These are phyloP conservation scores for Zymoseptoria brevis DNA, from an alignment of 2,329 filamentous ascomycete genomes.

Conservation along the genomic window DNA sequence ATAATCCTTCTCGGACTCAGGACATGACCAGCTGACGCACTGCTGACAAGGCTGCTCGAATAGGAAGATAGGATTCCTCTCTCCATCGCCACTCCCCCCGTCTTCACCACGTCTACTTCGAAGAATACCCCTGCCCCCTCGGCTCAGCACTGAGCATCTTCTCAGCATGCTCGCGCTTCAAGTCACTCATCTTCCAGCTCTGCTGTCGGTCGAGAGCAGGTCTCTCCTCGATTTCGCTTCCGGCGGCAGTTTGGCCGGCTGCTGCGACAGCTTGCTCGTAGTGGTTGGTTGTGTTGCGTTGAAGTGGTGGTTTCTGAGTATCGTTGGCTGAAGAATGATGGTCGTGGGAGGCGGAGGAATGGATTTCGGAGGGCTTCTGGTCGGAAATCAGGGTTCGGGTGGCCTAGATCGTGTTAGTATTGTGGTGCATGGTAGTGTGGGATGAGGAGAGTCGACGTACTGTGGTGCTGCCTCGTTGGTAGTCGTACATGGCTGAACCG, in stretches of 20 bases:
- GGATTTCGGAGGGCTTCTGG: constrained; percentile 11
- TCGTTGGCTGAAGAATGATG: constrained; percentile 2
- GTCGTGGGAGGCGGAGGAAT: constrained; percentile 13
- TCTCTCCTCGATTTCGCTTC: constrained; percentile 3
- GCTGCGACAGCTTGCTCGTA: constrained; percentile 23
- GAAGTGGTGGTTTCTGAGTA: constrained; percentile 3
- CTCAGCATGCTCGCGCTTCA: constrained; percentile 26
- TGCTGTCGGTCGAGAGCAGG: constrained; percentile 18
- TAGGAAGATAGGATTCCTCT: neutral
- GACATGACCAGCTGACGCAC: neutral
- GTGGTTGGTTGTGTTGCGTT: constrained; percentile 20
- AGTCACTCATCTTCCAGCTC: constrained; percentile 26
- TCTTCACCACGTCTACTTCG: constrained; percentile 2
- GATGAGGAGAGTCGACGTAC: constrained; percentile 2
- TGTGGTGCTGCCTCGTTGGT: constrained; percentile 8
- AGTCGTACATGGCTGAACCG: constrained; percentile 4
- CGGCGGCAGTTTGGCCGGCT: constrained; percentile 3
- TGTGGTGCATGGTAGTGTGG: neutral
- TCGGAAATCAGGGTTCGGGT: constrained; percentile 14
- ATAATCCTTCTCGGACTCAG: neutral
- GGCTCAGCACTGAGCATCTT: constrained; percentile 15
- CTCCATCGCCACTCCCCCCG: neutral
- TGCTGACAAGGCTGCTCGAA: neutral
- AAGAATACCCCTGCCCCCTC: constrained; percentile 7
- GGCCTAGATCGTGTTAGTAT: constrained; percentile 3